Evolutionary conservation across 2,329 filamentous ascomycete genomes (phyloP), one percentile per base, ranked within the genome.

Genomic region (Stagonosporopsis chrysanthemi): DNA sequence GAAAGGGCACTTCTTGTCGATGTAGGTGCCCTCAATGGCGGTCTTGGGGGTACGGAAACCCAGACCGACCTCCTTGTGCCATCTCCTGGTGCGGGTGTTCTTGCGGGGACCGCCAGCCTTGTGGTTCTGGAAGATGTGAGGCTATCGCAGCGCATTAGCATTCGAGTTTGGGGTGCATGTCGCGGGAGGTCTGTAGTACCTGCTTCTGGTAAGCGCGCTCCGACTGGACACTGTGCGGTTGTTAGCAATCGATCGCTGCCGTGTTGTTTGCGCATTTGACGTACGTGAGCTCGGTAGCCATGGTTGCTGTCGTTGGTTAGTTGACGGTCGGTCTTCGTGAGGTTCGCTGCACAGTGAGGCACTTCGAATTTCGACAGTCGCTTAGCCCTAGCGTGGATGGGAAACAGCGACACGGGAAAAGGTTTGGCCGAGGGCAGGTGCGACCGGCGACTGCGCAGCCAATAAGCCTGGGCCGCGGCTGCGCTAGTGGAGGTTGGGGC

Each of bases 1-100:
- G 90, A 99, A 99, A 74, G 95, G 95, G 90, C 95, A 99, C 88
- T 99, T 99, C 92, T 99, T 99, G 90, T 99, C 95, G 80, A 99
- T 99, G 87, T 98, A 99, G 84, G 82, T 90, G 81, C 95, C 95
- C 84, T 98, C 93, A 88, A 99, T 99, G 82, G 95, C 95, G 76
- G 85, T 92, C 89, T 94, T 96, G 82, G 95, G 95, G 80, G 95
- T 99, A 82, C 91, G 90, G 91, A 99, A 99, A 77, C 95, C 95
- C 83, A 99, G 88, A 85, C 95, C 95, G 77, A 99, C 92, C 80
- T 99, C 95, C 90, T 99, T 99, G 85, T 96, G 97, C 92, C 89
- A 94, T 93, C 93, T 89, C 84, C 91, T 90, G 68, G 56, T 72
- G 56, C 74, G 71, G 66, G 73, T 75, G 73, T 74, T 75, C 72